Percentiles rank a stretch among this genome's conserved stretches.
Conservation (phyloP, 2,329 filamentous ascomycete species). For the Colletotrichum tofieldiae region DNA sequence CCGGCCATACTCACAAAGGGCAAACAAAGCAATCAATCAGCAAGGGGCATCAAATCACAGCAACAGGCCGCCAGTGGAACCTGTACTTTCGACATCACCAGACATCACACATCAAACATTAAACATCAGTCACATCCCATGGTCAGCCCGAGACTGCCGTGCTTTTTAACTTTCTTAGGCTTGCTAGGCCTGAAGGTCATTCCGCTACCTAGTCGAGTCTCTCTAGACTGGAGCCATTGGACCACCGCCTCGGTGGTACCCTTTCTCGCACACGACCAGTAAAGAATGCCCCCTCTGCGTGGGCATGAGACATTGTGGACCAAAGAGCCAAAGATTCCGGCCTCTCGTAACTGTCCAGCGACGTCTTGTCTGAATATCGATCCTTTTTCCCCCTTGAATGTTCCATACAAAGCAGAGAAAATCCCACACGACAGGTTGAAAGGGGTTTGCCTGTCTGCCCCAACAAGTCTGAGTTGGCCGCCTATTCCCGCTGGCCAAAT, state of each 20-base stretch:
- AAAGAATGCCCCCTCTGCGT: slow-evolving; percentile 13
- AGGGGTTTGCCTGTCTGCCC: slow-evolving; percentile 39
- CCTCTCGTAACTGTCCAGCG: slow-evolving; percentile 23
- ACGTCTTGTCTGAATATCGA: slow-evolving; percentile 37
- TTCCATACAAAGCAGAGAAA: slow-evolving; percentile 34
- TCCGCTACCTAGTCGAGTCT: slow-evolving; percentile 28
- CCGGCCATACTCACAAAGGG: not conserved
- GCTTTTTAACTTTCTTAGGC: slow-evolving; percentile 27
- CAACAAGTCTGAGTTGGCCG: slow-evolving; percentile 36
- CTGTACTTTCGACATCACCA: not conserved
- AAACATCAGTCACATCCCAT: not conserved
- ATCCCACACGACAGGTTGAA: slow-evolving; percentile 36
- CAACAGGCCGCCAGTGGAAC: not conserved
- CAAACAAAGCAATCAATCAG: no score
- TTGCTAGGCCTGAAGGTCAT: slow-evolving; percentile 36
- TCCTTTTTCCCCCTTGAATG: slow-evolving; percentile 29
- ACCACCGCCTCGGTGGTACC: slow-evolving; percentile 10
- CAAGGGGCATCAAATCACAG: not conserved
- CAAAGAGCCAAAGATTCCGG: slow-evolving; percentile 8
- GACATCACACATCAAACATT: not conserved
- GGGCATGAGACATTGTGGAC: slow-evolving; percentile 19
- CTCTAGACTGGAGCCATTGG: slow-evolving; percentile 11
- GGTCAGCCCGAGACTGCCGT: not conserved
- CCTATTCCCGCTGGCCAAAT: slow-evolving; percentile 37
- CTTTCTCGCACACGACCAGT: slow-evolving; percentile 23